phyloP scores from a whole-genome alignment of 306 rosid genomes.

The Vachellia pachyceras region DNA sequence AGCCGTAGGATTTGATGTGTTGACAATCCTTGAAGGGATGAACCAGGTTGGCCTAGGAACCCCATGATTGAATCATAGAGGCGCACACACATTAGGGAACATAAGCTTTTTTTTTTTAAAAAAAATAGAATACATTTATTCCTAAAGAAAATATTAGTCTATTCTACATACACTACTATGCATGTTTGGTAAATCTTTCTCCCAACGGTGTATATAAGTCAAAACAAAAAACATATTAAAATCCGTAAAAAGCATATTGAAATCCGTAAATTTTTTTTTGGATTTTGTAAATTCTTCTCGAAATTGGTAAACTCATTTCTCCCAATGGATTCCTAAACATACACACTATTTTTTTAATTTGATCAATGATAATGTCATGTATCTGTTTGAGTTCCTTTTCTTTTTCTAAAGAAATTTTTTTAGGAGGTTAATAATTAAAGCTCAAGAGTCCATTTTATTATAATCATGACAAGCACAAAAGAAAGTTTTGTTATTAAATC shows the following conservation, averaged over 20 bases:
- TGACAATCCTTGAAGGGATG: slow-evolving; percentile 10
- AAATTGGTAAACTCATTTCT: too few species aligned
- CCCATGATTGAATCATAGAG: slow-evolving; percentile 8
- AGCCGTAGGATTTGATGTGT: not conserved
- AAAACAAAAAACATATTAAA: too few species aligned
- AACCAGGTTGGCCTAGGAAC: slow-evolving; percentile 23
- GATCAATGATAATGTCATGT: not conserved
- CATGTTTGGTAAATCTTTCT: too few species aligned
- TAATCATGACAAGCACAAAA: slow-evolving; percentile 33
- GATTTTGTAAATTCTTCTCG: too few species aligned
- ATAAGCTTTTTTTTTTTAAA: not conserved
- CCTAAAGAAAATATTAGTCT: not conserved
- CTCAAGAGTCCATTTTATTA: slow-evolving; percentile 14
- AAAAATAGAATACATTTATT: not conserved
- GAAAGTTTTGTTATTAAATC: slow-evolving; percentile 9
- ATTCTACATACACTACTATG: not conserved
- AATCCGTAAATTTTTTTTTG: too few species aligned
- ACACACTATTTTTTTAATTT: not conserved
- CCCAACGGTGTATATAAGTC: too few species aligned
- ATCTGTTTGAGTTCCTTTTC: not conserved
- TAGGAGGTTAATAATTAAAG: slow-evolving; percentile 26
- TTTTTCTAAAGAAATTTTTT: not conserved
- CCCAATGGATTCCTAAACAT: too few species aligned
- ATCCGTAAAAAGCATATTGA: too few species aligned
- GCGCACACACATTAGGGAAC: slow-evolving; percentile 12